Base-by-base conservation (phyloP, 257 asterid species). In the Fraxinus excelsior region DNA sequence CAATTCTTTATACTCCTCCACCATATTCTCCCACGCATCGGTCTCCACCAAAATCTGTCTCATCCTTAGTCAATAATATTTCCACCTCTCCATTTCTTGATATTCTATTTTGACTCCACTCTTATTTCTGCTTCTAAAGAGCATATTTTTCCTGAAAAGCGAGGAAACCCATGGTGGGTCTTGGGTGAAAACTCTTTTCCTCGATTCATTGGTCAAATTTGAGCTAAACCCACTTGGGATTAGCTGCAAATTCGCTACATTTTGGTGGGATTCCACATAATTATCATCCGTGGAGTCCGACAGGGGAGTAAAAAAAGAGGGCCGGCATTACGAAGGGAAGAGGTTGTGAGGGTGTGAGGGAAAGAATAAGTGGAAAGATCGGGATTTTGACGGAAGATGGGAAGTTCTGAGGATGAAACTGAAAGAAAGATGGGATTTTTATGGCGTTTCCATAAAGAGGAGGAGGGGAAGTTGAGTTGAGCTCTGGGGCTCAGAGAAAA, bases 141-240 rank as follows among this genome's bases (percentile, higher is more conserved):
- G 85, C 80, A 94, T 78, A 75, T 77, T 94, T 80, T 91, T 94
- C 91, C 90, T 79, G 71, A 84, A 85, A 62, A 91, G 87, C 1
- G 97, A 80, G 29, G 97, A 90, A 83, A 94, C 85, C 99, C 99
- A 91, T 1, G 95, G 91, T 2, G 99, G 95, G 90, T 92, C 97
- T 37, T 83, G 88, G 35, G 92, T 88, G 80, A 91, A 91, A 71
- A 87, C 87, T 77, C 96, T 81, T 14, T 79, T 90, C 6, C 67
- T 69, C 29, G 87, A 76, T 18, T 86, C 88, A 28, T 73, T 75
- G 3, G 73, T 37, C 76, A 80, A 76, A 34, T 79, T 76, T 46
- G 76, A 31, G 49, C 87, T 81, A 68, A 64, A 40, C 78, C 90
- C 96, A 72, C 79, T 76, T 10, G 94, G 86, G 10, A 83, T 76